Evolutionary conservation across 257 asterid genomes (phyloP).

Genomic region (Mentha longifolia): DNA sequence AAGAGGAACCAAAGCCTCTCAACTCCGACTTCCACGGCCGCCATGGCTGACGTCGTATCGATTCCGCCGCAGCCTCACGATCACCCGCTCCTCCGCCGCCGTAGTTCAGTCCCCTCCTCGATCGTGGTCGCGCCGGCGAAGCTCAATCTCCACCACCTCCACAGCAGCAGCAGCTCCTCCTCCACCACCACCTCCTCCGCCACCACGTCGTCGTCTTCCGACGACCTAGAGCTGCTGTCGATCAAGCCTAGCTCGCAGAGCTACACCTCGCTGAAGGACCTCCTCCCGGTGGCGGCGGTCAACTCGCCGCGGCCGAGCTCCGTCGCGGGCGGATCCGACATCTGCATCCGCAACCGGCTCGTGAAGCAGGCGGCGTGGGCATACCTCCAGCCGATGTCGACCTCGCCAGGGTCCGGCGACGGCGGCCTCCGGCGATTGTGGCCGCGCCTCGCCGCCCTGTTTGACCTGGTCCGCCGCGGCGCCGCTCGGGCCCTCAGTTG

Average conservation of each 20-base stretch:
- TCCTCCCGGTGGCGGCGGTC: conserved; percentile 58
- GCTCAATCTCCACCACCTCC: conserved; percentile 37
- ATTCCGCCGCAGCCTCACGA: conserved; percentile 31
- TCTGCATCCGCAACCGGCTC: conserved; percentile 77
- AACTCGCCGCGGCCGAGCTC: conserved; percentile 56
- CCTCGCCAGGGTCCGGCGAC: conserved; percentile 51
- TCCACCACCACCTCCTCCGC: conserved; percentile 36
- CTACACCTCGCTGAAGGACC: conserved; percentile 75
- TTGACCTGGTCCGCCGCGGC: conserved; percentile 42
- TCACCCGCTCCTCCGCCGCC: conserved; percentile 50
- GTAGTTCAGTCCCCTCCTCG: conserved; percentile 37
- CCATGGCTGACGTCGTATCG: conserved; percentile 49
- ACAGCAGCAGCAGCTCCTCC: conserved; percentile 2
- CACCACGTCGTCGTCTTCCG: conserved; percentile 43
- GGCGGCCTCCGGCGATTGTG: conserved; percentile 44
- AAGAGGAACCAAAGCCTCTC: neutral
- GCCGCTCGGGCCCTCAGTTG: conserved; percentile 48
- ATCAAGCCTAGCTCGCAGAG: conserved; percentile 44
- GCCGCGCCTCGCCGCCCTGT: conserved; percentile 43
- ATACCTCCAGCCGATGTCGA: conserved; percentile 92
- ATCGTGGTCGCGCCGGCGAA: conserved; percentile 32
- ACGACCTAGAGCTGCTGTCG: conserved; percentile 52
- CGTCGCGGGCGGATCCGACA: conserved; percentile 54
- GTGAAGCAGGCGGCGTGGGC: conserved; percentile 98
- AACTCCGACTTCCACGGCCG: conserved; percentile 13